These are phyloP conservation scores for Schwanniomyces polymorphus DNA, from an alignment of 805 yeast species.

Conservation along the genomic window DNA sequence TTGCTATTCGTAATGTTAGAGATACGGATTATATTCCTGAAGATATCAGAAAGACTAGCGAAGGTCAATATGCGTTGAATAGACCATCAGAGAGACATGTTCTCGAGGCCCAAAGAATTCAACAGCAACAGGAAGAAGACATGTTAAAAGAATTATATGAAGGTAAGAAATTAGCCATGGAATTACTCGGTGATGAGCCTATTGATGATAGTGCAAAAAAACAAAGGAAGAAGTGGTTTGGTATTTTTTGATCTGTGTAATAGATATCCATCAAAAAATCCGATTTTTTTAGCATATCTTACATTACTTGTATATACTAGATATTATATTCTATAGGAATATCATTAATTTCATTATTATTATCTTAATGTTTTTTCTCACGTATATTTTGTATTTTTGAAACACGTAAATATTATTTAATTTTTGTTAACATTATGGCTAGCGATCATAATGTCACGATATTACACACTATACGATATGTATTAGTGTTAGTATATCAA, in stretches of 20 bases:
- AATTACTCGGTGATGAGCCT: conserved; percentile 12
- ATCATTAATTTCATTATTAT: background rate
- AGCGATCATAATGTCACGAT: background rate
- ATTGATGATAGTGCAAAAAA: background rate
- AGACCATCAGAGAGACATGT: conserved; percentile 72
- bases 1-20: conserved; percentile 43
- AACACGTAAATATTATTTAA: background rate
- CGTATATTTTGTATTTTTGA: background rate
- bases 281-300: background rate
- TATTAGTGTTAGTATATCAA: background rate
- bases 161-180: conserved; percentile 18
- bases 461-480: background rate
- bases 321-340: background rate
- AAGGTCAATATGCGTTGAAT: conserved; percentile 52
- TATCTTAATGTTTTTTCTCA: background rate
- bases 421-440: background rate
- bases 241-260: conserved; percentile 10
- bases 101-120: conserved; percentile 69
- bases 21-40: conserved; percentile 44
- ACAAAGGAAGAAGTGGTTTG: conserved; percentile 26
- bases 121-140: conserved; percentile 65
- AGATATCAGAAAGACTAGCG: conserved; percentile 42
- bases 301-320: background rate
- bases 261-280: background rate
- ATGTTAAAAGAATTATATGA: conserved; percentile 33